Conservation (phyloP, 2,329 filamentous ascomycete genomes). For the Periconia sp. region DNA sequence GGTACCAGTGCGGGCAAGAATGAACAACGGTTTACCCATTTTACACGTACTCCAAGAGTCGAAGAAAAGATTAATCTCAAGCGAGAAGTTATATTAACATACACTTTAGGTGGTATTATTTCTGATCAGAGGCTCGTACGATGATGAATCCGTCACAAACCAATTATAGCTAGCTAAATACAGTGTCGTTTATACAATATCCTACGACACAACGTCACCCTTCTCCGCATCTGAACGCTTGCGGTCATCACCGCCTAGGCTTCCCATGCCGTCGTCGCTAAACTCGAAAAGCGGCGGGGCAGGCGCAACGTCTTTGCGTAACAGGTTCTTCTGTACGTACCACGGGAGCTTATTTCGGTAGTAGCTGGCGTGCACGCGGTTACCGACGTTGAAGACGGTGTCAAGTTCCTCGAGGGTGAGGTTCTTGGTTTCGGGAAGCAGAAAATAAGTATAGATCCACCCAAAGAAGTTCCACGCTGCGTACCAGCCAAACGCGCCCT, state of each 20-base stretch:
- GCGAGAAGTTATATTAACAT: too few relatives aligned
- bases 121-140: too few relatives aligned
- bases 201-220: not conserved
- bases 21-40: too few relatives aligned
- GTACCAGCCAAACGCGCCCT: slow-evolving; percentile 60
- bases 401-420: slow-evolving; percentile 34
- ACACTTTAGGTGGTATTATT: too few relatives aligned
- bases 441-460: slow-evolving; percentile 45
- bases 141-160: too few relatives aligned
- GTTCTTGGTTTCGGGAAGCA: slow-evolving; percentile 34
- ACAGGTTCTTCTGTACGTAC: slow-evolving; percentile 39
- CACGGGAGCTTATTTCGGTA: slow-evolving; percentile 38
- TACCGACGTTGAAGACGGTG: slow-evolving; percentile 34
- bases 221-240: not conserved
- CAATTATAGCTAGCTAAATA: too few relatives aligned
- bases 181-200: not conserved
- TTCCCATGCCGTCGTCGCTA: slow-evolving; percentile 5
- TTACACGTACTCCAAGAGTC: too few relatives aligned
- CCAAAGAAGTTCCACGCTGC: slow-evolving; percentile 58
- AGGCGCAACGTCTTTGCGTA: slow-evolving; percentile 30
- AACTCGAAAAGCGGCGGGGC: slow-evolving; percentile 28
- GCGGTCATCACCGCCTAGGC: not conserved
- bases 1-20: too few relatives aligned
- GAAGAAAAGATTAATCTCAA: too few relatives aligned
- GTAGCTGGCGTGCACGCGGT: slow-evolving; percentile 22